Evolutionary conservation across 192 early-diverging fungal species (phyloP).

Genomic region (Podochytrium sp.): DNA sequence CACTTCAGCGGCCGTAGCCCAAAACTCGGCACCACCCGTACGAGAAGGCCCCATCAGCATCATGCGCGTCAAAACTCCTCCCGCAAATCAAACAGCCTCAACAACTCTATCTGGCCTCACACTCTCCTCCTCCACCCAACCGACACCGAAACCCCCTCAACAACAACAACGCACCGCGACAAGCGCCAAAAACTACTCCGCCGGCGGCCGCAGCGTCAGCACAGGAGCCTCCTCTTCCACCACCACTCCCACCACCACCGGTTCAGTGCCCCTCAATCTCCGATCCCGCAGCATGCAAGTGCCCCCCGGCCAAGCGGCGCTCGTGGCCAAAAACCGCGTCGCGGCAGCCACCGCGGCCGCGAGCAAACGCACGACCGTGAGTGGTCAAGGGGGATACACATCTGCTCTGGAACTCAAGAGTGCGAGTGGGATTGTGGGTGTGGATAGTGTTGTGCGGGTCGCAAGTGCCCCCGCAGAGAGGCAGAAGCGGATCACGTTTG

Average conservation of each 20-base stretch:
- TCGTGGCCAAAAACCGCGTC: background rate
- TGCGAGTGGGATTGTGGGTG: background rate
- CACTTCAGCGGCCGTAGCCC: background rate
- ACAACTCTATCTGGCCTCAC: background rate
- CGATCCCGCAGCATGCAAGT: background rate
- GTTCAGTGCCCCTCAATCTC: background rate
- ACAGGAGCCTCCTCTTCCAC: background rate
- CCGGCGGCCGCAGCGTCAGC: background rate
- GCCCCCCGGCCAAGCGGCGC: background rate
- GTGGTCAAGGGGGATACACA: background rate
- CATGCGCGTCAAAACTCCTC: slow-evolving; percentile 25
- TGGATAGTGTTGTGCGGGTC: slow-evolving; percentile 11
- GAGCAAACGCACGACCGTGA: background rate
- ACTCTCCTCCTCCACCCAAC: no score
- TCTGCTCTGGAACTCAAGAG: slow-evolving; percentile 19
- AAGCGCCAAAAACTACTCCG: no score
- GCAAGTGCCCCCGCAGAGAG: slow-evolving; percentile 27
- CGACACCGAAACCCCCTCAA: background rate
- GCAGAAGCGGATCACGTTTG: slow-evolving; percentile 32
- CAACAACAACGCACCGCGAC: no score
- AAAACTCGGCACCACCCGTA: background rate
- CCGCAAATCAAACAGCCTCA: background rate
- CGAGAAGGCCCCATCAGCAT: slow-evolving; percentile 13
- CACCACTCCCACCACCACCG: background rate
- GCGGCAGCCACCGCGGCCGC: background rate